Conservation (phyloP, 495 filamentous ascomycete species). For the Opeltia flavorubescens region DNA sequence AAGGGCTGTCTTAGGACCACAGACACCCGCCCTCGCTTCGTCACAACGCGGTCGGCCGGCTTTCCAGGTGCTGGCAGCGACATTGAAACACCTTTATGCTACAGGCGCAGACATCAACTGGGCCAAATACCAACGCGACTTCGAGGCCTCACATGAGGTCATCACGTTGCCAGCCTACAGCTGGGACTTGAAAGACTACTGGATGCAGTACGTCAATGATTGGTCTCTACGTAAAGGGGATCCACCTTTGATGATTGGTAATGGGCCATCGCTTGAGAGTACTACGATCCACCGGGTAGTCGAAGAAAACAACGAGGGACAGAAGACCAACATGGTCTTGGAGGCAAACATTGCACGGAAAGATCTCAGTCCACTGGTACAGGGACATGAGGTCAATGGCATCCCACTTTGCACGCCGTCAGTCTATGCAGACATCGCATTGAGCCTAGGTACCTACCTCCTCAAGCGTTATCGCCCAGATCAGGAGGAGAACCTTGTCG, state of each 20-base stretch:
- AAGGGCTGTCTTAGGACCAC: constrained; percentile 35
- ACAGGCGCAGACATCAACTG: constrained; percentile 47
- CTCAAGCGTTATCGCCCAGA: constrained; percentile 34
- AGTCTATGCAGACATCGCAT: constrained; percentile 50
- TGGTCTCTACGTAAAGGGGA: constrained; percentile 26
- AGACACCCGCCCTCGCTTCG: constrained; percentile 33
- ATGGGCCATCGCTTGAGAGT: background rate
- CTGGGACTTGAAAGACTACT: constrained; percentile 57
- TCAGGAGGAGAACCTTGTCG: constrained; percentile 29
- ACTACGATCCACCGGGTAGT: constrained; percentile 21
- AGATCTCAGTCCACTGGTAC: constrained; percentile 34
- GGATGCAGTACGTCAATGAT: constrained; percentile 47
- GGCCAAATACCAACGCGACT: constrained; percentile 51
- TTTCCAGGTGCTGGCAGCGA: constrained; percentile 39
- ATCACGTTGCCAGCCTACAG: constrained; percentile 49
- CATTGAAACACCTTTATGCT: constrained; percentile 39
- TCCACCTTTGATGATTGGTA: constrained; percentile 6
- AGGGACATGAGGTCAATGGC: constrained; percentile 45
- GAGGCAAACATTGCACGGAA: constrained; percentile 40
- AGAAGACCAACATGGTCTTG: constrained; percentile 35
- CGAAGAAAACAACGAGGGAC: constrained; percentile 33
- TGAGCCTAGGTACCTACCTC: constrained; percentile 44
- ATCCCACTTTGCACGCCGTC: constrained; percentile 26
- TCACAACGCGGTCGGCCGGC: constrained; percentile 20
- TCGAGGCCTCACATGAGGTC: constrained; percentile 36